Percentiles rank a stretch among this genome's conserved stretches.
These are phyloP conservation scores for Hydnomerulius pinastri DNA, from an alignment of 768 basidiomycete genomes.

Conservation along the genomic window DNA sequence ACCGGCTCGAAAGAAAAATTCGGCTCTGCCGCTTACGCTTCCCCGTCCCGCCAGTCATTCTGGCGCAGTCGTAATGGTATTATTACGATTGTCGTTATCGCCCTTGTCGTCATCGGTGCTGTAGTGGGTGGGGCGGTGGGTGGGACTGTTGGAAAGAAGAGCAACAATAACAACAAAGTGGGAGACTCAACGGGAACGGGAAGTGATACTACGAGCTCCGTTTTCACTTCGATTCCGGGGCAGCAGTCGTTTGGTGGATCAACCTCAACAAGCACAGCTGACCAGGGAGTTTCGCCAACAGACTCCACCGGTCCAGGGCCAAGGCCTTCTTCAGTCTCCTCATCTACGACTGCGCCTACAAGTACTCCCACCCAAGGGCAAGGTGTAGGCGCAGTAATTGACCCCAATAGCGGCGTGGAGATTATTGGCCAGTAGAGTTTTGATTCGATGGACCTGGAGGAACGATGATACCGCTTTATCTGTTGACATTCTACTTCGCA, in stretches of 20 bases:
- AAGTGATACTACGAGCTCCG: background rate
- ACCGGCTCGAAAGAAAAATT: constrained; percentile 15
- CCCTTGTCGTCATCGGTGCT: constrained; percentile 48
- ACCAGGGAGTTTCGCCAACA: no score
- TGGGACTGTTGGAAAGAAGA: constrained; percentile 40
- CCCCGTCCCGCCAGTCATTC: constrained; percentile 36
- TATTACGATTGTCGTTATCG: constrained; percentile 37
- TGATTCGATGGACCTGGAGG: background rate
- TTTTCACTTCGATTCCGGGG: no score
- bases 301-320: no score
- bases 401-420: background rate
- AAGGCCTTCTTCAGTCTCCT: no score
- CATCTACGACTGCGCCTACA: no score
- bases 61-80: constrained; percentile 51
- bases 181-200: background rate
- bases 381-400: background rate
- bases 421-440: background rate
- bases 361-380: no score
- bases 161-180: background rate
- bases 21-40: background rate
- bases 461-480: background rate
- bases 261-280: background rate
- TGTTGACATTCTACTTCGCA: background rate
- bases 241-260: no score
- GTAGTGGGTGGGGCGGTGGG: constrained; percentile 63